Evolutionary conservation across 2,329 filamentous ascomycete genomes (phyloP).

Genomic region (Penicillium sp.): DNA sequence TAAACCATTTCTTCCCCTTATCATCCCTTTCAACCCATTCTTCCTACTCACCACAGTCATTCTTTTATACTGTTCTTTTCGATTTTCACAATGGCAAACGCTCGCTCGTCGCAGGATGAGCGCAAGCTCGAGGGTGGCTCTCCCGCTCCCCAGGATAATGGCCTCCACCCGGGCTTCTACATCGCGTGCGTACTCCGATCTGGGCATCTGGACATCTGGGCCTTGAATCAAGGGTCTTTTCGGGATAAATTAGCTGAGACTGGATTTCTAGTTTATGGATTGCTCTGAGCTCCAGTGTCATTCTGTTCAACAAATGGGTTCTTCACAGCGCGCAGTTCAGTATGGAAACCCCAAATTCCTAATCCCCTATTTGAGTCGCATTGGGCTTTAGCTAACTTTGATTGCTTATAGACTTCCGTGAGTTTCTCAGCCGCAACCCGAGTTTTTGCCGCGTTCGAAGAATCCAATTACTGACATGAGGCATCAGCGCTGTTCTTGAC

Average conservation of each 20-base stretch:
- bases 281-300: constrained; percentile 82
- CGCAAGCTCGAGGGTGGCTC: constrained; percentile 27
- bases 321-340: constrained; percentile 79
- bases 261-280: constrained; percentile 72
- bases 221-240: background rate
- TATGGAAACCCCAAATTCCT: constrained; percentile 46
- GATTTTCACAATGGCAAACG: constrained; percentile 24
- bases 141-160: constrained; percentile 21
- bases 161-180: constrained; percentile 32
- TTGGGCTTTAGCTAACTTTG: constrained; percentile 10
- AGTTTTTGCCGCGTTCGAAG: background rate
- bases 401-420: constrained; percentile 45
- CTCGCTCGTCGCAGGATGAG: constrained; percentile 26
- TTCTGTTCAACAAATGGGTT: constrained; percentile 99
- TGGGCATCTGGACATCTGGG: background rate
- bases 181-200: constrained; percentile 26
- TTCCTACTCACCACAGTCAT: constrained; percentile 26
- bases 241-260: constrained; percentile 14
- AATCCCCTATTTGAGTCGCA: background rate
- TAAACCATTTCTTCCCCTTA: constrained; percentile 13
- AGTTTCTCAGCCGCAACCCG: constrained; percentile 20
- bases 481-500: constrained; percentile 65
- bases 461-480: background rate
- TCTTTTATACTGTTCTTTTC: constrained; percentile 22
- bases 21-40: background rate